phyloP scores from a whole-genome alignment of 2,329 filamentous ascomycete genomes.

The Acrocalymma vagum region DNA sequence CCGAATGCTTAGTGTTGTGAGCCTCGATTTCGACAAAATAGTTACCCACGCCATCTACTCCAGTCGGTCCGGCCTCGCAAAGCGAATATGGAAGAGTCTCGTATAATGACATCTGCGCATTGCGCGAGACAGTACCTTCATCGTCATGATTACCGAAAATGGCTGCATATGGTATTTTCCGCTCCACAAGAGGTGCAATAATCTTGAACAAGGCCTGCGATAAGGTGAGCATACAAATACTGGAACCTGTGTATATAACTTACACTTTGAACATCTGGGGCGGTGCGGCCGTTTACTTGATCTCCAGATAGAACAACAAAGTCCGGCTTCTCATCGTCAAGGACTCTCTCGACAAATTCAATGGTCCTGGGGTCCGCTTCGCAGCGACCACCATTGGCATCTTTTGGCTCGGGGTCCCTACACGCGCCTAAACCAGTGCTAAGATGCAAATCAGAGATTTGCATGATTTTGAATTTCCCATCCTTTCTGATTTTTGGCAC shows the following conservation, averaged over 20 bases:
- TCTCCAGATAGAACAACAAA: constrained; percentile 92
- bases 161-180: constrained; percentile 88
- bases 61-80: constrained; percentile 81
- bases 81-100: constrained; percentile 89
- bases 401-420: constrained; percentile 82
- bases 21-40: constrained; percentile 92
- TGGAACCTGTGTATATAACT: constrained; percentile 29
- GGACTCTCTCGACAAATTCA: constrained; percentile 82
- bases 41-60: constrained; percentile 91
- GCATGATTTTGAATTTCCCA: constrained; percentile 96
- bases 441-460: constrained; percentile 92
- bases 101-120: constrained; percentile 83
- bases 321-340: constrained; percentile 94
- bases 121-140: constrained; percentile 80
- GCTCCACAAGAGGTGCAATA: constrained; percentile 81
- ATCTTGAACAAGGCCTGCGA: constrained; percentile 88
- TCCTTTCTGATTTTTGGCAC: constrained; percentile 82
- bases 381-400: constrained; percentile 77
- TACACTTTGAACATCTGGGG: constrained; percentile 88
- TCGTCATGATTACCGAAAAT: constrained; percentile 99
- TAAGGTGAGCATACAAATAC: constrained; percentile 22
- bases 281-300: constrained; percentile 92
- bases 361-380: constrained; percentile 92
- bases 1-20: constrained; percentile 84
- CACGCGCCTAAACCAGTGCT: constrained; percentile 88